Base-by-base conservation (phyloP, 768 basidiomycete species). In the Suillus americanus region DNA sequence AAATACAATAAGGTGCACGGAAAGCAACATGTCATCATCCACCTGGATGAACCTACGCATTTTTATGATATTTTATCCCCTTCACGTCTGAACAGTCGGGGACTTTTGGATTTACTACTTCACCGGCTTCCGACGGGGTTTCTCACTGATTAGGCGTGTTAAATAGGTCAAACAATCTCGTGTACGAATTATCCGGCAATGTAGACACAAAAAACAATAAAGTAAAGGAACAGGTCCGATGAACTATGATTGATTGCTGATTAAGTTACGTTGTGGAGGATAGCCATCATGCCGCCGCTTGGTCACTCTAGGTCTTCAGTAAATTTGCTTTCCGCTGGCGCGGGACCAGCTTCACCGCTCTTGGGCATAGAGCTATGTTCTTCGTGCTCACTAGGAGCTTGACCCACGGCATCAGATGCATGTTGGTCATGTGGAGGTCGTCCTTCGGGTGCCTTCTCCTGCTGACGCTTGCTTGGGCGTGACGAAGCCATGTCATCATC, bases 371-470 rank as follows among this genome's bases (percentile, higher is more conserved):
- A 41, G 20, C 9, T 23, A 28, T 8, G 33, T 45, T 28, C 63
- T 3, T 45, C 72, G 59, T 57, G 70, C 20, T 68, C 66, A 20
- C 28, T 41, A 5, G 46, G 64, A 10, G 64, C 51, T 64, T 53
- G 20, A 0, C 68, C 68, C 57, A 57, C 65, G 23, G 35, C 33
- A 28, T 70, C 68, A 50, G 66, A 57, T 25, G 4, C 37, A 9
- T 64, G 64, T 69, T 72, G 55, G 64, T 64, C 63, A 45, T 20
- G 82, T 13, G 81, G 82, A 12, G 66, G 50, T 23, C 81, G 80
- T 7, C 85, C 85, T 70, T 88, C 89, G 0, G 90, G 88, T 12
- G 90, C 88, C 77, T 91, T 91, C 73, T 90, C 91, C 76, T 86
- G 82, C 71, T 85, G 87, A 54, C 91, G 85, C 69, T 82, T 80